Evolutionary conservation across 179 eudicot species (phyloP).

Genomic region (Beta corolliflora): DNA sequence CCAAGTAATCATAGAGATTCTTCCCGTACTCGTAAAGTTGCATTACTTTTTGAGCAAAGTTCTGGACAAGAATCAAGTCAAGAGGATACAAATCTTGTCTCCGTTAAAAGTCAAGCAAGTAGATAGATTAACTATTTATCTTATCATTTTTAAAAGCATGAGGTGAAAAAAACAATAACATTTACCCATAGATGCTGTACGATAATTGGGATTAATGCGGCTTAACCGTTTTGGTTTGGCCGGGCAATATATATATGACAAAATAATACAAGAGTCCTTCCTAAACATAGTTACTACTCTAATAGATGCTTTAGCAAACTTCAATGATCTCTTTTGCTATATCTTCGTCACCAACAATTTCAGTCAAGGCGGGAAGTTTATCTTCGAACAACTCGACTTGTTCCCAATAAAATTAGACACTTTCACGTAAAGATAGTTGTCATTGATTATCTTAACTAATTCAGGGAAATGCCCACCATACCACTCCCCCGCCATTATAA

Average conservation of each 20-base stretch:
- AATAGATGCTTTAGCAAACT: constrained; percentile 88
- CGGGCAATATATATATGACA: too few species aligned
- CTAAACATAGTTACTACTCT: too few species aligned
- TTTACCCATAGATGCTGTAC: too few species aligned
- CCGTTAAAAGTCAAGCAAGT: constrained; percentile 38
- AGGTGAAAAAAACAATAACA: neutral
- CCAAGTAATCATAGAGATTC: constrained; percentile 83
- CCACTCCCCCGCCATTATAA: constrained; percentile 74
- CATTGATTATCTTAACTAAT: constrained; percentile 81
- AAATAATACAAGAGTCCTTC: too few species aligned
- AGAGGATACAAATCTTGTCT: constrained; percentile 85
- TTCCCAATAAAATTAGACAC: constrained; percentile 74
- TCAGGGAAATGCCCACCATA: constrained; percentile 98
- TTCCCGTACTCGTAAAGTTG: constrained; percentile 89
- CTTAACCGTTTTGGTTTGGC: too few species aligned
- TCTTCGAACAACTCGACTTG: constrained; percentile 84
- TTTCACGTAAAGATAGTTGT: constrained; percentile 87
- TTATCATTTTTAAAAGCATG: neutral
- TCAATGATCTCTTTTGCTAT: constrained; percentile 94
- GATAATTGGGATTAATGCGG: too few species aligned
- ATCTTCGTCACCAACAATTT: constrained; percentile 87
- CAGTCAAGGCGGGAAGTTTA: constrained; percentile 58
- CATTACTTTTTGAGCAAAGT: constrained; percentile 90
- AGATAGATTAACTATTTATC: neutral
- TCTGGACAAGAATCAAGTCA: constrained; percentile 87